A percentile compares a stretch with the other conserved stretches of the same genome.
phyloP scores from a whole-genome alignment of 495 filamentous ascomycete species.

The Penicillium dipodomyicola region DNA sequence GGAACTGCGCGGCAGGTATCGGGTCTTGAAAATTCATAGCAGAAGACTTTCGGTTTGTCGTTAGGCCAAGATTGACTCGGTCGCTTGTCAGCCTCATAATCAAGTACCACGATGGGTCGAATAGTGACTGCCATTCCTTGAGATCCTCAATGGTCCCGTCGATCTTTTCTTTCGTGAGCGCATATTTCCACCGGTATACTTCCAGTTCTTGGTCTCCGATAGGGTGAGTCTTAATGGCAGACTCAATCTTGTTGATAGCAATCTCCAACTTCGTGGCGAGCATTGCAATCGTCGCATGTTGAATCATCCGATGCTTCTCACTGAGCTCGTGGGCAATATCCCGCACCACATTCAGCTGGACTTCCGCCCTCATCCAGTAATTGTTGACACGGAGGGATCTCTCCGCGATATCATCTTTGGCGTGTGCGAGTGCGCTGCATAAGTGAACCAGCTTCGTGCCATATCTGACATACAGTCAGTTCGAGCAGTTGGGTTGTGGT shows the following conservation, averaged over 20 bases:
- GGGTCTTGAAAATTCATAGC: background rate
- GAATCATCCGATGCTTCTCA: background rate
- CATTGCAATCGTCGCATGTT: background rate
- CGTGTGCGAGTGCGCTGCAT: background rate
- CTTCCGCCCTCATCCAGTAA: background rate
- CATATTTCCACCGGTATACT: background rate
- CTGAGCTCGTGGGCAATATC: background rate
- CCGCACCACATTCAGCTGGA: background rate
- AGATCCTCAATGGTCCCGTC: constrained; percentile 8
- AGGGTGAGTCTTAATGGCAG: background rate
- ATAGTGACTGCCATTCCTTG: constrained; percentile 27
- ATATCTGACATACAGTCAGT: background rate
- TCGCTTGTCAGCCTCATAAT: constrained; percentile 19
- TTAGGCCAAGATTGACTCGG: background rate
- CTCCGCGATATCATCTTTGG: background rate
- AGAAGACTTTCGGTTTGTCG: background rate
- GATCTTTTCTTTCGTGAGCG: background rate
- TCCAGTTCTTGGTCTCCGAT: background rate
- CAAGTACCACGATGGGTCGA: constrained; percentile 34
- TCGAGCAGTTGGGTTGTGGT: background rate
- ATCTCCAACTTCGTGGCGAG: background rate
- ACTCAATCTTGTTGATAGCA: background rate
- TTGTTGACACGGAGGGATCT: background rate
- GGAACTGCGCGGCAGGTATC: background rate
- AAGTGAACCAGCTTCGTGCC: background rate